Evolutionary conservation across 169 alveolate genomes (phyloP), one percentile per base, ranked within the genome.

Genomic region (Miamiensis avidus): DNA sequence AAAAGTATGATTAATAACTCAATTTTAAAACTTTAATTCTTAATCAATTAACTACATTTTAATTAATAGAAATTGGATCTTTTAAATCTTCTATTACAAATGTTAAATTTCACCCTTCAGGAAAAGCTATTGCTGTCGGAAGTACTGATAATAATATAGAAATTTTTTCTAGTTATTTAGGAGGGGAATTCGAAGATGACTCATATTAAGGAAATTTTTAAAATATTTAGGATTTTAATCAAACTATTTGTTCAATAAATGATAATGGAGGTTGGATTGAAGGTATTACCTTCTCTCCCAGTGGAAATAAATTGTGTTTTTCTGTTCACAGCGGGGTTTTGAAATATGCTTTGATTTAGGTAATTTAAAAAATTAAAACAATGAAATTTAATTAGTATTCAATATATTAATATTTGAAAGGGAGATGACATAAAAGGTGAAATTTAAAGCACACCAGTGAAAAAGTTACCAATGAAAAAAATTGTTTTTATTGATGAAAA

Each of bases 71-170:
- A 32, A 64, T 86, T 26, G 27, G 31, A 26, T 73, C 83, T n/a
- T 72, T 32, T 6, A 78, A 81, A 33, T 76, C 86, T 0, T 81
- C 84, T 31, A 81, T 86, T 16, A 72, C 81, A 27, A 49, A 86
- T 1, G 34, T 82, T 25, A 64, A 33, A 49, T 86, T 86, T 29
- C 90, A 86, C 81, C 86, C 86, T 64, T 81, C 87, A 29, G 85
- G 87, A 74, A 86, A 84, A 65, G 90, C 74, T 16, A 65, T 86
- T 73, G 90, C 81, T 0, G 64, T 86, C 29, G 86, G 90, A 32
- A 73, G 82, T 15, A 65, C 79, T 29, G 90, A 86, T 75, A 33
- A 81, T 32, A 64, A 82, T 74, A 31, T 86, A 27, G 33, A 69
- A 33, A 30, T 86, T 29, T 34, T 81, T n/a, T 27, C 90, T 30